Base-by-base conservation (phyloP, 176 grass and related monocot genomes). In the Eragrostis nindensis region DNA sequence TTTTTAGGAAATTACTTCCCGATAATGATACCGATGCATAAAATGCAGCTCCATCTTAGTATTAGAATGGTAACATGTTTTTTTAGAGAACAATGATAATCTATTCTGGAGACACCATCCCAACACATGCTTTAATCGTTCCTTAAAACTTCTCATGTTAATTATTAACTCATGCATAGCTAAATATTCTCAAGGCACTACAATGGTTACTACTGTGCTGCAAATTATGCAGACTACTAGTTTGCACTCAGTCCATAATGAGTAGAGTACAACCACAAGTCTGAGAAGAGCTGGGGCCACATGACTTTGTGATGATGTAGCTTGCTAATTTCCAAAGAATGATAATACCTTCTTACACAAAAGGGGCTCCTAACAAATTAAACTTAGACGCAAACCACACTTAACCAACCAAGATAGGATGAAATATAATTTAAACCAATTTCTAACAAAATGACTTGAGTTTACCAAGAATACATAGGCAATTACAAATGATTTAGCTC, bases 1-100 rank as follows among this genome's bases (percentile, higher is more conserved):
- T 72, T 70, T 80, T n/a, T n/a, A n/a, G n/a, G 29, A 82, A 46
- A 61, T 26, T 73, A 32, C 1, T 25, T 70, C 52, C 2, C 6
- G 45, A 59, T 10, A 18, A 32, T 57, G 67, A 18, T 11, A 41
- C 22, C 2, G 18, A 70, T 47, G 53, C 18, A 12, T 52, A 81
- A 60, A 36, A 36, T 36, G 2, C 4, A 36, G 32, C n/a, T n/a
- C n/a, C n/a, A n/a, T n/a, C n/a, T n/a, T 36, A 1, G 32, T 36
- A 4, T 36, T 10, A 47, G 46, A 47, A 47, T 2, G 46, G 8
- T 11, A 47, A 10, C 46, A 47, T 47, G 14, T 47, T n/a, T n/a
- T 55, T 18, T n/a, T n/a, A 55, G 18, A 55, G 18, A 18, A n/a
- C 52, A n/a, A 19, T 19, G 52, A 55, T 55, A 55, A 8, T 55